A percentile compares a stretch with the other conserved stretches of the same genome.
phyloP scores from a whole-genome alignment of 1,284 basidiomycete genomes.

The Rhodotorula mucilaginosa region DNA sequence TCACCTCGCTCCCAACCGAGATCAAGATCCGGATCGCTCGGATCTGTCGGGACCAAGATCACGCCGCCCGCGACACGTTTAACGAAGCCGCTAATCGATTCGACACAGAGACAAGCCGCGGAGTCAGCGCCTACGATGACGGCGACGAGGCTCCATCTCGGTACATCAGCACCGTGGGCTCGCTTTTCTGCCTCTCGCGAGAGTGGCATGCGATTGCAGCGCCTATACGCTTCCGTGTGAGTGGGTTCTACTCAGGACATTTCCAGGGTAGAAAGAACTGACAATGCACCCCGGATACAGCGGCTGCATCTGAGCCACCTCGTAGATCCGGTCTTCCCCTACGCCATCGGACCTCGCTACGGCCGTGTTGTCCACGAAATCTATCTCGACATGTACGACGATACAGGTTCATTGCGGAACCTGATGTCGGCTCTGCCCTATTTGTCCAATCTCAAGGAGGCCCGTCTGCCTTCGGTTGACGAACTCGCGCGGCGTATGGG shows the following conservation, averaged over 20 bases:
- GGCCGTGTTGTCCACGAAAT: neutral
- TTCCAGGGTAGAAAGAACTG: too few relatives aligned
- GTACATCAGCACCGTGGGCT: neutral
- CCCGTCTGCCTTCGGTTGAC: too few relatives aligned
- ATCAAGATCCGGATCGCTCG: neutral
- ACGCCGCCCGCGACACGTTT: too few relatives aligned
- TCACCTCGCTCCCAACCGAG: neutral
- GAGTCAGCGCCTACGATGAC: too few relatives aligned
- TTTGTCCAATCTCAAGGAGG: neutral
- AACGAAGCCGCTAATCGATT: too few relatives aligned
- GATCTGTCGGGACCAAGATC: neutral
- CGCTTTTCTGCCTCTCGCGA: neutral
- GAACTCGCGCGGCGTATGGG: too few relatives aligned
- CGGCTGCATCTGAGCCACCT: neutral
- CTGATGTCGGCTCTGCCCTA: neutral
- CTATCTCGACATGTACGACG: neutral
- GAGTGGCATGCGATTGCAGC: neutral
- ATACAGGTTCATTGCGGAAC: neutral
- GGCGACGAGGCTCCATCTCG: too few relatives aligned
- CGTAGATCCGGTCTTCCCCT: neutral
- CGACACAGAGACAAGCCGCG: too few relatives aligned
- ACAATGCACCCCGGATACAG: too few relatives aligned
- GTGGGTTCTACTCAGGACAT: neutral
- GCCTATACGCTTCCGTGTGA: neutral
- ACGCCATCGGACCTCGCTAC: neutral